Base-by-base conservation (phyloP, 73 alveolate species). In the Urostyla sp. region DNA sequence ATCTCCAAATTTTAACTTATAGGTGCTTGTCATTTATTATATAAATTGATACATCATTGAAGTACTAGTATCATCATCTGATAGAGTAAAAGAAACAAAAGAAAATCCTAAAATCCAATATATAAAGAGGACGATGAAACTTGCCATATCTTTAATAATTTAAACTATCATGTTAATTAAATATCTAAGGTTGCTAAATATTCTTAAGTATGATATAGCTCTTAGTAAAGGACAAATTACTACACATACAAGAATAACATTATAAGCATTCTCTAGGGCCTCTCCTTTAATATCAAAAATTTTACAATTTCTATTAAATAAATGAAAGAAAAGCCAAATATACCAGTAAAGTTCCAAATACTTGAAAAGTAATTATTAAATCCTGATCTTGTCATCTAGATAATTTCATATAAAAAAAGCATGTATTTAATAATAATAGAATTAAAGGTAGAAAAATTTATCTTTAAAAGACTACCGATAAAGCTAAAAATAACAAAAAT, bases 141-240 rank as follows among this genome's bases (percentile, higher is more conserved):
- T 27, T 5, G 50, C 8, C 88, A 76, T 76, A 45, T 76, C 88
- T 34, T 60, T 76, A 38, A 76, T 51, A 10, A 76, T 69, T 67
- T 76, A 84, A 15, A 31, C 67, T 4, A 76, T 34, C 83, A 76
- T 31, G 69, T 66, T 76, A 21, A 67, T 76, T 75, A 76, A 51
- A 66, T 76, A 76, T 37, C 88, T 58, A 6, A 69, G 20, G 27
- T 10, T 16, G 32, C 38, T 60, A 27, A 76, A 76, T 27, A 76
- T 30, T 28, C 88, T 58, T 26, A 76, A 67, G 50, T 67, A 67
- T 16, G 80, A 51, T 46, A 76, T 76, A 36, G 85, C 88, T 67
- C 88, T 60, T 21, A 74, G 23, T 18, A 50, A 15, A 18, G 23
- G 16, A 50, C 10, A 18, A 50, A 7, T 16, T 18, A n/a, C 10